These are phyloP conservation scores for Emericellopsis atlantica DNA, from an alignment of 2,329 filamentous ascomycete species.

Conservation along the genomic window DNA sequence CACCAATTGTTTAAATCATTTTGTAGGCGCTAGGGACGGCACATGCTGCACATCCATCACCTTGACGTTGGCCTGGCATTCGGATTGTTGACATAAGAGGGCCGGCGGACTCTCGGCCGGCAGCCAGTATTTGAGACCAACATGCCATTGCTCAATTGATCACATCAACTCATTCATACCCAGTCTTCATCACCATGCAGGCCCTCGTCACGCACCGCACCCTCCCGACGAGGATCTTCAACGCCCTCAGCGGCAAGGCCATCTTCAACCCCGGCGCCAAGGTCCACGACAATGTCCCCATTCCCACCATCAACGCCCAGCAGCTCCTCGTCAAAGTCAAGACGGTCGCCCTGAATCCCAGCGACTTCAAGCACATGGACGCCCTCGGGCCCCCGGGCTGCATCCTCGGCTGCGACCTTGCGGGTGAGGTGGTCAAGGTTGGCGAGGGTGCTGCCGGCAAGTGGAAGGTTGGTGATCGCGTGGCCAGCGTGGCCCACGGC, in stretches of 20 bases:
- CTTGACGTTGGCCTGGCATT: too few species aligned
- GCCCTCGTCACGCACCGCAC: constrained; percentile 5
- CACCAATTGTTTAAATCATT: too few species aligned
- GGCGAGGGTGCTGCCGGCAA: constrained; percentile 6
- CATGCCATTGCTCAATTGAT: too few species aligned
- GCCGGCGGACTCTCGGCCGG: too few species aligned
- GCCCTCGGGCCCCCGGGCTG: constrained; percentile 12
- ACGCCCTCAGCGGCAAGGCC: constrained; percentile 1
- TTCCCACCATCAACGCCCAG: constrained; percentile 4
- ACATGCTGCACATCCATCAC: too few species aligned
- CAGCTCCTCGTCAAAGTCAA: constrained; percentile 15
- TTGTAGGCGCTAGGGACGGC: too few species aligned
- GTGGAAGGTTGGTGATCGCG: constrained; percentile 9
- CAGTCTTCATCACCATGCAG: constrained; percentile 5
- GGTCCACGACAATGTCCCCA: constrained; percentile 2
- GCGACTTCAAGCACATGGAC: constrained; percentile 17
- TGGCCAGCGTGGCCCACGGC: constrained; percentile 12
- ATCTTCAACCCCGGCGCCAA: constrained; percentile 1
- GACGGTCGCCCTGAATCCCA: constrained; percentile 17
- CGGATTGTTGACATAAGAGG: too few species aligned
- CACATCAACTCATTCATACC: too few species aligned
- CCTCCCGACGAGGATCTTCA: background rate
- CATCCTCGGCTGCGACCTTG: constrained; percentile 16
- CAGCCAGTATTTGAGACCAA: too few species aligned
- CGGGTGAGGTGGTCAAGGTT: constrained; percentile 17